Conservation (phyloP, 371 early-diverging fungal genomes). For the Lichtheimia ornata region DNA sequence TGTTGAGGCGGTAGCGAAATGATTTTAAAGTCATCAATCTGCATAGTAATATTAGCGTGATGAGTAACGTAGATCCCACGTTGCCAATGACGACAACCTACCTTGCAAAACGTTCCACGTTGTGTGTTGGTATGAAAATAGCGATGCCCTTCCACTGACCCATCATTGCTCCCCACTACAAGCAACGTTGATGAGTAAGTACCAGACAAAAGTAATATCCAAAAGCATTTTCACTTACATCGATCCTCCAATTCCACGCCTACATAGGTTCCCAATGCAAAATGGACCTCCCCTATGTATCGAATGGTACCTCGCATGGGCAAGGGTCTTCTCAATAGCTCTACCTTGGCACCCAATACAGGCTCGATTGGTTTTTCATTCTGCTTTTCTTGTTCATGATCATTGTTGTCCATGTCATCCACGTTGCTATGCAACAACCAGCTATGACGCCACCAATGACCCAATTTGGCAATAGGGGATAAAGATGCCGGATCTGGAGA, state of each 20-base stretch:
- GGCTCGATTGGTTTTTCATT: conserved; percentile 29
- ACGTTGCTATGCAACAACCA: conserved; percentile 4
- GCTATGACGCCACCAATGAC: conserved; percentile 13
- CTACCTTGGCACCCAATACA: conserved; percentile 40
- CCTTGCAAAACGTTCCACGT: conserved; percentile 42
- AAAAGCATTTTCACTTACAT: conserved; percentile 22
- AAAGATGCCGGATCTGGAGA: not conserved
- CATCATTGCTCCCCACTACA: conserved; percentile 47
- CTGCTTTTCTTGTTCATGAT: conserved; percentile 1
- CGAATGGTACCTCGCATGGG: conserved; percentile 44
- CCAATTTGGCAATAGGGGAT: conserved; percentile 19
- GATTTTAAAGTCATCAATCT: conserved; percentile 30
- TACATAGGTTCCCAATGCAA: conserved; percentile 48
- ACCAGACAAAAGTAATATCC: not conserved
- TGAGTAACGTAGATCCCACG: no score
- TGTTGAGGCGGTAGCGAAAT: conserved; percentile 12
- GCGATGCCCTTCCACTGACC: conserved; percentile 31
- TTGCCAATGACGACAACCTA: not conserved
- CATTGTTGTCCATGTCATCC: conserved; percentile 23
- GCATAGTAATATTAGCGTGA: no score
- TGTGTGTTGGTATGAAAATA: conserved; percentile 46
- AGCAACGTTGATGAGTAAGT: not conserved
- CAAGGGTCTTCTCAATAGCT: conserved; percentile 40
- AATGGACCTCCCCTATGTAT: conserved; percentile 40
- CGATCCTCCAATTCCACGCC: conserved; percentile 48